Evolutionary conservation across 805 yeast species (phyloP).

Genomic region (Myxozyma geophila): DNA sequence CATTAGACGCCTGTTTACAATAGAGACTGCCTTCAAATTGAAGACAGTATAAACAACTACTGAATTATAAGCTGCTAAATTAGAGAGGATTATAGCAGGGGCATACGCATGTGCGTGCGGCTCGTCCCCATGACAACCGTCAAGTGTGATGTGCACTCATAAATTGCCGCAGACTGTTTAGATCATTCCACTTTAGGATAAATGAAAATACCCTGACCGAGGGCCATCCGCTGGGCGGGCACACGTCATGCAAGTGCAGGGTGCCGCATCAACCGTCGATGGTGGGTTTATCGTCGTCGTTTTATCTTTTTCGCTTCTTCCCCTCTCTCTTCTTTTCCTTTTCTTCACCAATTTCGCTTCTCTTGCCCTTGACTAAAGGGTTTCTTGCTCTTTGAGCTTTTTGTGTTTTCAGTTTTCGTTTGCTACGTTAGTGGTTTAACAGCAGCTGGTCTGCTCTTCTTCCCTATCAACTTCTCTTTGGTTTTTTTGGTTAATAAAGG

Average conservation of each 20-base stretch:
- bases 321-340: neutral
- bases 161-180: neutral
- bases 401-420: constrained; percentile 1
- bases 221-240: neutral
- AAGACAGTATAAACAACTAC: too few species aligned
- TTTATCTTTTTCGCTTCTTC: constrained; percentile 1
- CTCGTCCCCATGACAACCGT: constrained; percentile 7
- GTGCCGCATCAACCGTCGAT: constrained; percentile 3
- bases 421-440: constrained; percentile 4
- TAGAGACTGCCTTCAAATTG: too few species aligned
- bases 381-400: constrained; percentile 2
- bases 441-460: constrained; percentile 34
- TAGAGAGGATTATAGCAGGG: neutral
- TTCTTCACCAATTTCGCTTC: constrained; percentile 12
- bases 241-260: constrained; percentile 1
- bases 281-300: neutral
- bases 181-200: neutral
- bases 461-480: constrained; percentile 16
- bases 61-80: too few species aligned
- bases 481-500: constrained; percentile 1
- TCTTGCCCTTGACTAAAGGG: neutral
- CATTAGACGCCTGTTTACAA: too few species aligned
- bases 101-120: neutral
- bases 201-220: neutral
- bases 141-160: neutral